These are phyloP conservation scores for Fusarium mexicanum DNA, from an alignment of 2,329 filamentous ascomycete species.

Conservation along the genomic window DNA sequence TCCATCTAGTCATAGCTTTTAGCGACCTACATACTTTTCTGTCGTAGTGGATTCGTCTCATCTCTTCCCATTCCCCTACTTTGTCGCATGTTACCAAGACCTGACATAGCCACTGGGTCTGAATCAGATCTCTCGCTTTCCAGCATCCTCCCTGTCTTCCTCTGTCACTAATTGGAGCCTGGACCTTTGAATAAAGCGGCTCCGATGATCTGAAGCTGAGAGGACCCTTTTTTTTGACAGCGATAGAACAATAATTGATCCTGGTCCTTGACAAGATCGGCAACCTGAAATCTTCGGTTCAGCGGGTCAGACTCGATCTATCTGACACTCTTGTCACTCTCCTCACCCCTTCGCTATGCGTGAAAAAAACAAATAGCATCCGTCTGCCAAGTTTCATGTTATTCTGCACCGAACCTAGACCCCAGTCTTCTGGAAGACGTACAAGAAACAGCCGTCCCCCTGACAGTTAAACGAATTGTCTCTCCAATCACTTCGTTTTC, in stretches of 20 bases:
- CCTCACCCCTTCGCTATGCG: constrained; percentile 17
- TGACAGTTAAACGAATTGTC: constrained; percentile 17
- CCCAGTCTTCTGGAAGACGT: constrained; percentile 28
- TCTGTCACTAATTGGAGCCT: constrained; percentile 23
- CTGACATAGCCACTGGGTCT: constrained; percentile 22
- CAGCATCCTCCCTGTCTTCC: constrained; percentile 4
- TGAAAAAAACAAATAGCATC: constrained; percentile 30
- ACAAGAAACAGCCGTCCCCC: constrained; percentile 35
- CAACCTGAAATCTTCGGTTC: constrained; percentile 36
- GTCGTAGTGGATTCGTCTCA: constrained; percentile 44
- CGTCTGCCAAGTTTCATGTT: constrained; percentile 28
- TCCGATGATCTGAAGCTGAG: constrained; percentile 30
- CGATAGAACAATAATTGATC: constrained; percentile 17
- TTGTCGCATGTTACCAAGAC: constrained; percentile 30
- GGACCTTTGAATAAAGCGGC: constrained; percentile 22
- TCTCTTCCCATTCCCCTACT: constrained; percentile 38
- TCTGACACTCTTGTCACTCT: constrained; percentile 28
- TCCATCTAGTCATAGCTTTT: constrained; percentile 41
- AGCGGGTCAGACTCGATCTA: constrained; percentile 36
- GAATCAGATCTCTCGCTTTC: constrained; percentile 26
- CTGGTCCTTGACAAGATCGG: constrained; percentile 34
- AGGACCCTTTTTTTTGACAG: constrained; percentile 12
- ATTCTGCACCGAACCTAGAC: constrained; percentile 20
- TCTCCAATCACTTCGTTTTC: constrained; percentile 28
- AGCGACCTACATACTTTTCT: constrained; percentile 35